A percentile compares a stretch with the other conserved stretches of the same genome.
These are phyloP conservation scores for Golovinomyces cichoracearum DNA, from an alignment of 2,329 filamentous ascomycete species.

Conservation along the genomic window DNA sequence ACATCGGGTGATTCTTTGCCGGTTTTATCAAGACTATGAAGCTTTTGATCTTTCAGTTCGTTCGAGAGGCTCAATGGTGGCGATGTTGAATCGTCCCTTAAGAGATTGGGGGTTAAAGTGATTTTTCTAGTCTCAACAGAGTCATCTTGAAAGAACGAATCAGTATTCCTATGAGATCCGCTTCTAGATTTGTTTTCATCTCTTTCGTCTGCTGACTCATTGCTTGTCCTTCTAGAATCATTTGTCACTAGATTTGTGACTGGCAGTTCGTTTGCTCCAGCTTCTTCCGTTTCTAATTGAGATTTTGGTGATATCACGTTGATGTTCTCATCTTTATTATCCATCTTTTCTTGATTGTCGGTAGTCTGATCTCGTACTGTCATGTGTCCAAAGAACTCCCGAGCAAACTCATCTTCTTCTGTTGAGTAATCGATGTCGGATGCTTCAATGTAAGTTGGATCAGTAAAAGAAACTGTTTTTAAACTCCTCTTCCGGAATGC, in stretches of 20 bases:
- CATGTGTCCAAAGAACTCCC: conserved; percentile 21
- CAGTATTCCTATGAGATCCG: conserved; percentile 67
- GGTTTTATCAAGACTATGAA: conserved; percentile 48
- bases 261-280: conserved; percentile 7
- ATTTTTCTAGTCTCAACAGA: conserved; percentile 91
- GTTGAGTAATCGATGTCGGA: conserved; percentile 45
- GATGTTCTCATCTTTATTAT: conserved; percentile 16
- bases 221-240: conserved; percentile 24
- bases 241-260: conserved; percentile 4
- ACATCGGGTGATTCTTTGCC: conserved; percentile 44
- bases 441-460: conserved; percentile 45
- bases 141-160: conserved; percentile 95
- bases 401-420: conserved; percentile 32
- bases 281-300: conserved; percentile 17
- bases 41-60: conserved; percentile 25
- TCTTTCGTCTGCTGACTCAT: conserved; percentile 37
- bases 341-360: conserved; percentile 11
- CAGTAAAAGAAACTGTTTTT: conserved; percentile 46
- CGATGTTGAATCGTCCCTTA: conserved; percentile 46
- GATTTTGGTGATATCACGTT: conserved; percentile 18
- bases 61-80: conserved; percentile 17
- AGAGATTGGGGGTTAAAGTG: conserved; percentile 71
- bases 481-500: conserved; percentile 43
- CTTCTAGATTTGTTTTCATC: conserved; percentile 43
- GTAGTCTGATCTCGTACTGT: conserved; percentile 19